Percentiles rank a stretch among this genome's conserved stretches.
These are phyloP conservation scores for Exidia glandulosa DNA, from an alignment of 768 basidiomycete species.

Conservation along the genomic window DNA sequence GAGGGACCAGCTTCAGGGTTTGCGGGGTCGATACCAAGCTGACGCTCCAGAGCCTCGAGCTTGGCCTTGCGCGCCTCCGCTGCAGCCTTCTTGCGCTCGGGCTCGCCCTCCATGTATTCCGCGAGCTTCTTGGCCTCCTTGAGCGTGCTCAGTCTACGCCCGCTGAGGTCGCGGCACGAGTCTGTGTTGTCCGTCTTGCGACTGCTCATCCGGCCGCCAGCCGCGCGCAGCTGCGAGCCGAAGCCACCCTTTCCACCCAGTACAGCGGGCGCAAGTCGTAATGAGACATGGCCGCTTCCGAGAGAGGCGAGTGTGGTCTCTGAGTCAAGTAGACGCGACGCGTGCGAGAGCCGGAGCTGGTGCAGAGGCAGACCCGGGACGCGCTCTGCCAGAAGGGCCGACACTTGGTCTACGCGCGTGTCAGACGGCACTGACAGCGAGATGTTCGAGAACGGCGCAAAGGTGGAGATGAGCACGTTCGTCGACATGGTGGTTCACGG, in stretches of 20 bases:
- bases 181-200: constrained; percentile 95
- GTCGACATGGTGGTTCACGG: constrained; percentile 28
- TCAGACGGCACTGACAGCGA: constrained; percentile 34
- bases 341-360: constrained; percentile 30
- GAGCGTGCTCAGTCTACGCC: constrained; percentile 81
- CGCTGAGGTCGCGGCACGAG: constrained; percentile 85
- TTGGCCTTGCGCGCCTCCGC: constrained; percentile 71
- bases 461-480: constrained; percentile 46
- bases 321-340: constrained; percentile 12
- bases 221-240: constrained; percentile 90
- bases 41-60: constrained; percentile 73
- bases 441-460: constrained; percentile 49
- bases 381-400: constrained; percentile 31
- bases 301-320: constrained; percentile 26
- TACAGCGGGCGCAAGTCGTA: constrained; percentile 65
- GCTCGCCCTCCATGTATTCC: constrained; percentile 76
- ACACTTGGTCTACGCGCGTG: constrained; percentile 30
- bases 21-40: constrained; percentile 49
- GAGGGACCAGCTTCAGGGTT: constrained; percentile 23
- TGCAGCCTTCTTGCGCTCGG: constrained; percentile 66
- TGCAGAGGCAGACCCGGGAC: constrained; percentile 38
- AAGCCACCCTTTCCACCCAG: constrained; percentile 96
- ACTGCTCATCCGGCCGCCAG: constrained; percentile 94
- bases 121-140: constrained; percentile 95
- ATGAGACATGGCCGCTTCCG: constrained; percentile 34